Base-by-base conservation (phyloP, 2,329 filamentous ascomycete species). In the Claviceps pazoutovae region DNA sequence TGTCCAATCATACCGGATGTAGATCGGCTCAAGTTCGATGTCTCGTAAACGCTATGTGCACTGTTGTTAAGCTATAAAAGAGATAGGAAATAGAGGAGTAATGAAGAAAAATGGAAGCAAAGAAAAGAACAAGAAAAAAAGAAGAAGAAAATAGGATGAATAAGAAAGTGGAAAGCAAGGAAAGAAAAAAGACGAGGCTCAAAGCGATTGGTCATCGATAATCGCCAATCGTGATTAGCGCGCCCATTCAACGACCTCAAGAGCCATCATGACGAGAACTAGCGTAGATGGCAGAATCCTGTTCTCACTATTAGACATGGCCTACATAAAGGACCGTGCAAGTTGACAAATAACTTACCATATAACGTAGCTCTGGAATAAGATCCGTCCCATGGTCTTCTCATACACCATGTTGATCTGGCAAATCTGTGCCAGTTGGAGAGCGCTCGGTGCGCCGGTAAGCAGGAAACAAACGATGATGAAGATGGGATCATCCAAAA, bases 361-460 rank as follows among this genome's bases (percentile, higher is more conserved):
- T 56, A 96, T 83, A 54, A 98, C 68, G 56, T 71, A 71, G 70
- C 91, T 96, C 73, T 96, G 91, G 73, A 97, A 95, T 49, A 97
- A 71, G 52, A 98, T 77, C 66, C 82, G 86, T 56, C 87, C 86
- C 90, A 98, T 97, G 48, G 93, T 88, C 17, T 84, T 82, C 74
- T 97, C 91, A 67, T 88, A 98, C 9, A 98, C 93, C 56, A 85
- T 85, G 68, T 98, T 98, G 71, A 97, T 86, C 75, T 97, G 93
- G 71, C 93, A 98, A 55, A 98, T 98, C 71, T 98, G 93, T 6
- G 93, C 91, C 62, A 98, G 73, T 70, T 98, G 93, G 57, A 98
- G 74, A 26, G 93, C 93, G 56, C 86, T 94, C 5, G 93, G 93
- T 3, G 93, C 93, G 38, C 93, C 93, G 0, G 88, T 91, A 58